These are phyloP conservation scores for Scenedesmus sp. DNA, from an alignment of 163 green algal genomes.

Conservation along the genomic window DNA sequence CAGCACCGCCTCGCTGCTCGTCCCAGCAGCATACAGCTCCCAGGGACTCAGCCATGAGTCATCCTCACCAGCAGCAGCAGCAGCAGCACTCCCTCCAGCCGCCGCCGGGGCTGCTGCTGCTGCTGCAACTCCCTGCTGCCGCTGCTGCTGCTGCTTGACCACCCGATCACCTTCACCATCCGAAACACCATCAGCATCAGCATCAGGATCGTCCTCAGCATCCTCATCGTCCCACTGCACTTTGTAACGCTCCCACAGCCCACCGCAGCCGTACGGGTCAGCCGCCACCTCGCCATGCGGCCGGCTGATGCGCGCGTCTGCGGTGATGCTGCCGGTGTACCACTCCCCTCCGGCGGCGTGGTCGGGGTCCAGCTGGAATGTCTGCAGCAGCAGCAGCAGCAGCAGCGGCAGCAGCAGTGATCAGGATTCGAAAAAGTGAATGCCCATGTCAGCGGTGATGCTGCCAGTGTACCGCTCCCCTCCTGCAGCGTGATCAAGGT, in stretches of 20 bases:
- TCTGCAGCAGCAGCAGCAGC: slow-evolving; percentile 19
- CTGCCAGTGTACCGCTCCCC: not conserved
- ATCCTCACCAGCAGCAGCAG: not conserved
- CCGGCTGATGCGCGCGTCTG: not conserved
- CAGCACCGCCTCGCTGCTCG: slow-evolving; percentile 17
- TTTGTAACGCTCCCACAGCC: slow-evolving; percentile 70
- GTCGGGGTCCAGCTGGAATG: not conserved
- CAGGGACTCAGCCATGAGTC: slow-evolving; percentile 29
- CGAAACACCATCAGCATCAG: too few relatives aligned
- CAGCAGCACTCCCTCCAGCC: not conserved
- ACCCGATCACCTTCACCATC: not conserved
- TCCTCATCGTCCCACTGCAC: slow-evolving; percentile 54
- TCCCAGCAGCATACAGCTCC: slow-evolving; percentile 42
- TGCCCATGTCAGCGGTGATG: not conserved
- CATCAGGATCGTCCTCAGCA: not conserved
- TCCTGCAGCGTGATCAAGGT: too few relatives aligned
- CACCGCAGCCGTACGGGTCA: slow-evolving; percentile 60
- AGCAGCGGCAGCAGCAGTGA: slow-evolving; percentile 17
- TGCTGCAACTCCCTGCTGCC: not conserved
- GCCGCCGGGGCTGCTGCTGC: not conserved
- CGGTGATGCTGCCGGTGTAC: not conserved
- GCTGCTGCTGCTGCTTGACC: not conserved
- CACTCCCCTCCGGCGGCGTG: not conserved
- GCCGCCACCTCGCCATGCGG: slow-evolving; percentile 47
- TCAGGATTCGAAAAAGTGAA: too few relatives aligned